Conservation (phyloP, 31 red algal genomes). For the Bonnemaisonia californica region DNA sequence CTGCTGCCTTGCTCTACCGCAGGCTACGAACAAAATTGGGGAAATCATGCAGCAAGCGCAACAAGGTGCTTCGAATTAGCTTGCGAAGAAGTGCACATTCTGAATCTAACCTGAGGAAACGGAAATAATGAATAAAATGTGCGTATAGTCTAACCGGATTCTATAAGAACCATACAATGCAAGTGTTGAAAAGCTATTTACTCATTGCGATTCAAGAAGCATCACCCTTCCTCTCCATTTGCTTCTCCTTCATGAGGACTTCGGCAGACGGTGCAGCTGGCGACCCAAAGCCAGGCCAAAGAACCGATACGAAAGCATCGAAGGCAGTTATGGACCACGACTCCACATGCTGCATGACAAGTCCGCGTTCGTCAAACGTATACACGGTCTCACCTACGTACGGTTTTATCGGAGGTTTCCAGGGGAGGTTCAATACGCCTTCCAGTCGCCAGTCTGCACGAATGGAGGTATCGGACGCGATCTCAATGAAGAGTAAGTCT, state of each 20-base stretch:
- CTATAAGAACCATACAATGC: too few relatives aligned
- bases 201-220: too few relatives aligned
- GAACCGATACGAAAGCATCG: conserved; percentile 61
- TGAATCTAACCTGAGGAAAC: too few relatives aligned
- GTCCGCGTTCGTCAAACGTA: conserved; percentile 39
- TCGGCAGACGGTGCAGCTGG: conserved; percentile 40
- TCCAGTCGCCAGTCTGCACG: conserved; percentile 61
- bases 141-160: too few relatives aligned
- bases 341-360: conserved; percentile 52
- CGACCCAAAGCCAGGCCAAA: conserved; percentile 44
- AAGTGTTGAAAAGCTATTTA: too few relatives aligned
- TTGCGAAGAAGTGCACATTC: too few relatives aligned
- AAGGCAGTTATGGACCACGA: conserved; percentile 55
- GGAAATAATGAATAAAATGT: too few relatives aligned
- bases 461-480: conserved; percentile 2
- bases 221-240: neutral
- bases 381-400: conserved; percentile 53
- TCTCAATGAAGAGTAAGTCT: conserved; percentile 47
- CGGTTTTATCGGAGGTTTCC: conserved; percentile 62
- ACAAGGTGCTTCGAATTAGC: conserved; percentile 32
- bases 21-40: conserved; percentile 71
- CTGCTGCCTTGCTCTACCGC: neutral
- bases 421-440: conserved; percentile 61
- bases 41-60: conserved; percentile 77
- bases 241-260: conserved; percentile 1